Conservation (phyloP, 768 basidiomycete genomes). For the Nidularia pulvinata region DNA sequence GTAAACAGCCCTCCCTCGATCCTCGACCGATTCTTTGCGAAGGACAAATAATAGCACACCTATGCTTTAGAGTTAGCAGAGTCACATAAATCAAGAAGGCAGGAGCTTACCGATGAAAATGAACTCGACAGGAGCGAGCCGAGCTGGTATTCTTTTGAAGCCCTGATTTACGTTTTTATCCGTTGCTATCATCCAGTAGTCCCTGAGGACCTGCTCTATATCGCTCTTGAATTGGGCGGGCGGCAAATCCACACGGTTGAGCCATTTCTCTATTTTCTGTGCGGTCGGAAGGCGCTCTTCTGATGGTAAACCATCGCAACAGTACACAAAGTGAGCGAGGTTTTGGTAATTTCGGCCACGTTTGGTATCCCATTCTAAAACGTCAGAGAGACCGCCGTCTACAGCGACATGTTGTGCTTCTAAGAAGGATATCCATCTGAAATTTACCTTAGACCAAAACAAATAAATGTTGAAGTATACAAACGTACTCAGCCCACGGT, state of each 20-base stretch:
- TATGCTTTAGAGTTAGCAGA: conserved; percentile 18
- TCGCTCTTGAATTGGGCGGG: conserved; percentile 45
- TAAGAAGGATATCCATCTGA: conserved; percentile 60
- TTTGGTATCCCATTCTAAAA: conserved; percentile 62
- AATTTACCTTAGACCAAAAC: conserved; percentile 2
- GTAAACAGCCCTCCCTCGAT: conserved; percentile 55
- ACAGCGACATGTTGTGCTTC: conserved; percentile 55
- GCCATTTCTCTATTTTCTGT: conserved; percentile 56
- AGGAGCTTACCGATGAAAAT: conserved; percentile 69
- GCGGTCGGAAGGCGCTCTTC: conserved; percentile 51
- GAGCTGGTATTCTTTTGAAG: conserved; percentile 53
- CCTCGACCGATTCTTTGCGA: conserved; percentile 35
- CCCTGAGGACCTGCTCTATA: conserved; percentile 52
- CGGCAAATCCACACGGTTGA: conserved; percentile 40
- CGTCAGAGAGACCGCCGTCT: conserved; percentile 55
- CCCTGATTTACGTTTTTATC: conserved; percentile 35
- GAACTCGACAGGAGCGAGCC: conserved; percentile 76
- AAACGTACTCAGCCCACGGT: conserved; percentile 54
- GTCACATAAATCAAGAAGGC: not conserved
- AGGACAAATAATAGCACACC: conserved; percentile 69
- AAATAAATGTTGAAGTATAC: not conserved
- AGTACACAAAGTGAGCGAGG: conserved; percentile 68
- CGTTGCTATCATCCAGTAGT: conserved; percentile 53
- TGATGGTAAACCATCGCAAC: conserved; percentile 54
- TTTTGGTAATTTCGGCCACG: conserved; percentile 81